phyloP scores from a whole-genome alignment of 1,284 basidiomycete species.

The Moniliella sp. region DNA sequence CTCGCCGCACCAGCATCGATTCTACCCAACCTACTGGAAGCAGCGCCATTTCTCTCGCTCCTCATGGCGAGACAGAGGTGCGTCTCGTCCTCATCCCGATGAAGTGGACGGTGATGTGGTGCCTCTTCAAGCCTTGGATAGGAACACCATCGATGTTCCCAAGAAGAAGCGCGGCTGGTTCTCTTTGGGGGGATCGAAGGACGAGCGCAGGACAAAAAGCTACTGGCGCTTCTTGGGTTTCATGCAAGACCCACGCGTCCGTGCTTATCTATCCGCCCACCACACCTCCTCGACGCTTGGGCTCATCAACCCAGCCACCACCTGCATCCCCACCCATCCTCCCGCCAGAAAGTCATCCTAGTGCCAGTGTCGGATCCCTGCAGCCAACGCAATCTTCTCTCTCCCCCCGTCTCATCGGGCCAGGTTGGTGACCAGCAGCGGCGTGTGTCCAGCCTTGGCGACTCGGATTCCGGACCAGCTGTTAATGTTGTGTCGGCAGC shows the following conservation, averaged over 20 bases:
- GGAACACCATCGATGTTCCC: conserved; percentile 4
- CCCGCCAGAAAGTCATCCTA: too few relatives aligned
- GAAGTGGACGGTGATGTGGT: conserved; percentile 30
- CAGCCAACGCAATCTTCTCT: too few relatives aligned
- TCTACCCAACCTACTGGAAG: conserved; percentile 4
- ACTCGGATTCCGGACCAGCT: too few relatives aligned
- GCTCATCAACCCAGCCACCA: too few relatives aligned
- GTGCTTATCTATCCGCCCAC: conserved; percentile 15
- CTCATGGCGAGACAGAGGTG: conserved; percentile 10
- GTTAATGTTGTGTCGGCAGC: too few relatives aligned
- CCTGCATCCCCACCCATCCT: too few relatives aligned
- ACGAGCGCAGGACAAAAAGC: conserved; percentile 21
- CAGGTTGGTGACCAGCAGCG: too few relatives aligned
- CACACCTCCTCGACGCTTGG: too few relatives aligned
- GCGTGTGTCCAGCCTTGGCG: too few relatives aligned
- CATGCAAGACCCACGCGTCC: conserved; percentile 14
- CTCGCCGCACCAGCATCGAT: too few relatives aligned
- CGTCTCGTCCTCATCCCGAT: conserved; percentile 8
- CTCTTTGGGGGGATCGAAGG: conserved; percentile 5
- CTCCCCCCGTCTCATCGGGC: too few relatives aligned
- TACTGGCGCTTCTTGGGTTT: conserved; percentile 37
- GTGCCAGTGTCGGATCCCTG: too few relatives aligned
- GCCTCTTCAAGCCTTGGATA: conserved; percentile 25
- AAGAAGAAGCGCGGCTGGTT: conserved; percentile 15
- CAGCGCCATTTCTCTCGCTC: conserved; percentile 3